Evolutionary conservation across 2,329 filamentous ascomycete species (phyloP).

Genomic region (Hypoxylon sp.): DNA sequence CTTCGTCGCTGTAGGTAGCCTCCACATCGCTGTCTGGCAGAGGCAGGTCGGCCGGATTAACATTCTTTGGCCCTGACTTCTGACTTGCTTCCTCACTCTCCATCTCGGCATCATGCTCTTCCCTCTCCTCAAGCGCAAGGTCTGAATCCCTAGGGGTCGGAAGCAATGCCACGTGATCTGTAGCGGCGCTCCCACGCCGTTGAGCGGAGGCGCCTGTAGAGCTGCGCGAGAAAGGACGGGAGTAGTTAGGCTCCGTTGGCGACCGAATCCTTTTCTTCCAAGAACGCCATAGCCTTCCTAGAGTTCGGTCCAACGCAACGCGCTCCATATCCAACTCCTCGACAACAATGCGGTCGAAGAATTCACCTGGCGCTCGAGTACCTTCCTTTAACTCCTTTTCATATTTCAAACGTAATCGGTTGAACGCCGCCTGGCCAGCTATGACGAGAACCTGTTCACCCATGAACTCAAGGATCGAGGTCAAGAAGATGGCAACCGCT

Average conservation of each 20-base stretch:
- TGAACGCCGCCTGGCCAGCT: constrained; percentile 86
- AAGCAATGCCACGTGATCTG: constrained; percentile 60
- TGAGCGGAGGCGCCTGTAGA: constrained; percentile 58
- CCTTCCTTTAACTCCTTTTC: constrained; percentile 72
- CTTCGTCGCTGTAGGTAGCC: constrained; percentile 75
- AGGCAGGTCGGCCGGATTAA: constrained; percentile 74
- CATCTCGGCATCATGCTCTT: constrained; percentile 46
- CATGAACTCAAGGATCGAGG: constrained; percentile 93
- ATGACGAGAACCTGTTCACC: constrained; percentile 92
- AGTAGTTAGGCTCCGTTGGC: constrained; percentile 64
- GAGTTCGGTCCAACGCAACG: constrained; percentile 87
- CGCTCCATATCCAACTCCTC: constrained; percentile 95
- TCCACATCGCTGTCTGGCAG: constrained; percentile 78
- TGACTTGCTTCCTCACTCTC: constrained; percentile 21
- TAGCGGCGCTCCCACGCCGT: constrained; percentile 58
- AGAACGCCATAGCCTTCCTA: constrained; percentile 91
- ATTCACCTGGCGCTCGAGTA: constrained; percentile 61
- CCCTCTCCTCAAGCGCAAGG: constrained; percentile 38
- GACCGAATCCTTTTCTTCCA: constrained; percentile 90
- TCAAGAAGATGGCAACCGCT: constrained; percentile 94
- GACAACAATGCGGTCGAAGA: constrained; percentile 80
- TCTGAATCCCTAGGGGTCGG: constrained; percentile 48
- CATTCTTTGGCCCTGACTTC: constrained; percentile 32
- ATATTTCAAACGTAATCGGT: constrained; percentile 72
- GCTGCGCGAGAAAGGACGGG: constrained; percentile 66